Base-by-base conservation (phyloP, 129 eudicot species). In the Scalesia atractyloides region DNA sequence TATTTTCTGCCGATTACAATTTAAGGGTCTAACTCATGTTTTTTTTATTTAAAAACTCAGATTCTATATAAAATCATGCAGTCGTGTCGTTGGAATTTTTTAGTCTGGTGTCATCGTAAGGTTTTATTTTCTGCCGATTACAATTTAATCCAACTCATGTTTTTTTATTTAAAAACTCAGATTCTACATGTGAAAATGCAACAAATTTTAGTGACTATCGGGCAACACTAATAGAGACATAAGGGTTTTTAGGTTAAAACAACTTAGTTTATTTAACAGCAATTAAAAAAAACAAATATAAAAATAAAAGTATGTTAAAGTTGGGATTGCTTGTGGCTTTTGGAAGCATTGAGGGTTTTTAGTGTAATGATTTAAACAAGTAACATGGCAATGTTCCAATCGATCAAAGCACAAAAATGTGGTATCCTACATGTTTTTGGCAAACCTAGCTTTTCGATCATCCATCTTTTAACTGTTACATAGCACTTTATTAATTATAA, bases 351-450 rank as follows among this genome's bases (percentile, higher is more conserved):
- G 68, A 68, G 68, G 16, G 74, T 46, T 57, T 67, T 46, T 59
- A 69, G 41, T 46, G 69, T 46, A 33, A 67, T 68, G 62, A 76
- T 76, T 37, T 17, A 67, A 76, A 76, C 69, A 76, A 68, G 74
- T 73, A 76, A 76, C 80, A 76, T 76, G 80, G 41, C 47, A 44
- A 66, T 76, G 80, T 56, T 76, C 51, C 73, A 76, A 56, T 65
- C 44, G 69, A 61, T 76, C 30, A 76, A 76, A 57, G 68, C 74
- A 76, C 7, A 61, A 58, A 76, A 66, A 68, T 57, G 80, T 68
- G 80, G 80, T 18, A 76, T 76, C 74, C 80, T 76, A 76, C 80
- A 75, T 56, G 80, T 62, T 66, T 75, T 64, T 47, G 30, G 65
- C 51, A 5, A 74, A 39, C 73, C n/a, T 13, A 12, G 60, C 60